phyloP scores from a whole-genome alignment of 805 yeast genomes.

The Schizosaccharomyces pombe region ASM294v3 CU329670.1:1373001-1373500 shows the following conservation, averaged over 20 bases:
- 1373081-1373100: too few relatives aligned
- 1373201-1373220: too few relatives aligned
- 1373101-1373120: too few relatives aligned
- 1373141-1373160: too few relatives aligned
- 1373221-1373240: too few relatives aligned
- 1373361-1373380: conserved; percentile 89
- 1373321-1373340: conserved; percentile 50
- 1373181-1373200: too few relatives aligned
- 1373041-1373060: too few relatives aligned
- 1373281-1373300: conserved; percentile 64
- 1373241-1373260: not conserved
- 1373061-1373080: too few relatives aligned
- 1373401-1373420: conserved; percentile 81
- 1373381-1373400: conserved; percentile 82
- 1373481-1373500: conserved; percentile 67
- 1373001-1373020: too few relatives aligned
- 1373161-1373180: too few relatives aligned
- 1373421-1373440: conserved; percentile 89
- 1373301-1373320: conserved; percentile 82
- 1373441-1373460: conserved; percentile 92
- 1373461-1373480: conserved; percentile 93
- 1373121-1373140: too few relatives aligned
- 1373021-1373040: too few relatives aligned
- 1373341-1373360: conserved; percentile 40
- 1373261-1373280: not conserved